Conservation (phyloP, 345 rosid species). For the Brassica carinata region DNA sequence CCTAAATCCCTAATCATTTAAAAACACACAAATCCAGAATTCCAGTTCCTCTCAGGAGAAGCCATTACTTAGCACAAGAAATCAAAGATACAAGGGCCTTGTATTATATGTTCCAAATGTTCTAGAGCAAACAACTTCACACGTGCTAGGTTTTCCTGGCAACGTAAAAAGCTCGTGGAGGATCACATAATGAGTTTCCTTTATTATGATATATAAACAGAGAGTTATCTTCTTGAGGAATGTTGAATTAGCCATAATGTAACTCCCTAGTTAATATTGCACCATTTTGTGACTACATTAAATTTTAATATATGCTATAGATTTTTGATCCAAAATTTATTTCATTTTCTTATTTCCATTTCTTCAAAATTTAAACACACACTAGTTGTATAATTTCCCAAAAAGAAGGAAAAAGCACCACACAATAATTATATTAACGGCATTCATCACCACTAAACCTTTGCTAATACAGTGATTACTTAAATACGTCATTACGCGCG, state of each 20-base stretch:
- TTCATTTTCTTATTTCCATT: too few relatives aligned
- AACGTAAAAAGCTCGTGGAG: background rate
- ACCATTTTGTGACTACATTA: too few relatives aligned
- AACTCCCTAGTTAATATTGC: background rate
- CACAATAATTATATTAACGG: background rate
- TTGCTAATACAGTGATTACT: background rate
- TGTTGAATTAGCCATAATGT: background rate
- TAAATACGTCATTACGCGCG: background rate
- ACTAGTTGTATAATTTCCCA: background rate
- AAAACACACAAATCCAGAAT: background rate
- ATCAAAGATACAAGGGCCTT: background rate
- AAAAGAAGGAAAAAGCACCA: background rate
- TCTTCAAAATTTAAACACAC: too few relatives aligned
- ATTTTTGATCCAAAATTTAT: too few relatives aligned
- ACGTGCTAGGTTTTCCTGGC: background rate
- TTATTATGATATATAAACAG: background rate
- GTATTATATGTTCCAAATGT: background rate
- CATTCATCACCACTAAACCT: background rate
- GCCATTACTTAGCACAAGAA: background rate
- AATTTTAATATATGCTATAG: too few relatives aligned
- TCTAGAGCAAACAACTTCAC: conserved; percentile 8
- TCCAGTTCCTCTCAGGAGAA: background rate
- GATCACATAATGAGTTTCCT: background rate
- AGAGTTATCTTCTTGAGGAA: conserved; percentile 19
- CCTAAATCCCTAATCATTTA: too few relatives aligned